Percentiles rank a stretch among this genome's conserved stretches.
These are phyloP conservation scores for Cyclocybe aegerita DNA, from an alignment of 768 basidiomycete genomes.

Conservation along the genomic window DNA sequence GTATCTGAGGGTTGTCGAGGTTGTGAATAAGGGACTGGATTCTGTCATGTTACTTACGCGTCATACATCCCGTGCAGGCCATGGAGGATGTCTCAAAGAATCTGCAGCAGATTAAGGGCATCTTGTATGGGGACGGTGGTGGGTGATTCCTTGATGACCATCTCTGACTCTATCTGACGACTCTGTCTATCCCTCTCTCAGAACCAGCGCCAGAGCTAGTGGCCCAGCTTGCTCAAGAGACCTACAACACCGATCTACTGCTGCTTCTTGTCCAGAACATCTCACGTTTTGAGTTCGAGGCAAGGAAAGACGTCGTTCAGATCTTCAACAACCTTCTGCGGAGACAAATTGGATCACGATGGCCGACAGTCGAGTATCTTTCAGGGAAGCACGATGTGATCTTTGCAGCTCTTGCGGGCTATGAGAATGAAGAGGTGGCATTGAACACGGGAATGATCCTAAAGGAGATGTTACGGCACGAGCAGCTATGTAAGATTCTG, in stretches of 20 bases:
- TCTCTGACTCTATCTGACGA: neutral
- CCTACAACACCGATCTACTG: conserved; percentile 88
- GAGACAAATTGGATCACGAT: conserved; percentile 90
- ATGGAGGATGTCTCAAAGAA: conserved; percentile 89
- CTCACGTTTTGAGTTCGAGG: conserved; percentile 90
- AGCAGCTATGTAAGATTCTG: conserved; percentile 85
- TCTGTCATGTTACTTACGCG: neutral
- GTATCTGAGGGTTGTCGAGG: neutral
- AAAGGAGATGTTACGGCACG: conserved; percentile 94
- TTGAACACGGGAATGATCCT: conserved; percentile 98
- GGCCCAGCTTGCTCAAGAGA: conserved; percentile 94
- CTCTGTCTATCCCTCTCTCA: conserved; percentile 1
- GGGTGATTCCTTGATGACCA: conserved; percentile 19
- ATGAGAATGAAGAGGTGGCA: conserved; percentile 94
- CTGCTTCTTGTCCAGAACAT: conserved; percentile 79
- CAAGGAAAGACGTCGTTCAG: conserved; percentile 82
- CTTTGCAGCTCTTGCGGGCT: conserved; percentile 87
- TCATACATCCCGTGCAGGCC: conserved; percentile 47
- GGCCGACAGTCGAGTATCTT: conserved; percentile 97
- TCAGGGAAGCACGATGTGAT: conserved; percentile 68
- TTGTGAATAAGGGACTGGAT: neutral
- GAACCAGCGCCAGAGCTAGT: conserved; percentile 88
- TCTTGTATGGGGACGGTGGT: conserved; percentile 90
- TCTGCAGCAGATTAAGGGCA: conserved; percentile 84
- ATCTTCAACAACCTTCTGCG: conserved; percentile 87